These are phyloP conservation scores for Dactylellina sp. DNA, from an alignment of 2,329 filamentous ascomycete genomes.

Conservation along the genomic window DNA sequence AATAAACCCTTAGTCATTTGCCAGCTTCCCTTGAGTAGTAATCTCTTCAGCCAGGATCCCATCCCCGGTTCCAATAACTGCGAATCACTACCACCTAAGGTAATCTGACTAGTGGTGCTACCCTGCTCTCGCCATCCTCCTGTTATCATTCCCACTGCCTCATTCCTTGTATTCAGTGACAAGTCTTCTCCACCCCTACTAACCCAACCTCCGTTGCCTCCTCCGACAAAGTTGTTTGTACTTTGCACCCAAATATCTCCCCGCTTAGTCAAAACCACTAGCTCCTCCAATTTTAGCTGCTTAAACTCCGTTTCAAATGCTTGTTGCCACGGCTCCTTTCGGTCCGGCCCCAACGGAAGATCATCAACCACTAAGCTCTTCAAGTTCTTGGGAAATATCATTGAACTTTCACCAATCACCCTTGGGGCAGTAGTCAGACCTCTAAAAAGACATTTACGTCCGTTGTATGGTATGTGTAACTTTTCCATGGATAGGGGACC, in stretches of 20 bases:
- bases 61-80: slow-evolving; percentile 21
- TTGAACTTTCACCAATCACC: background rate
- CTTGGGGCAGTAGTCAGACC: slow-evolving; percentile 4
- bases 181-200: slow-evolving; percentile 35
- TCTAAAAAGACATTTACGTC: slow-evolving; percentile 46
- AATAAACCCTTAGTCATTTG: slow-evolving; percentile 38
- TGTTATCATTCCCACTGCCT: slow-evolving; percentile 39
- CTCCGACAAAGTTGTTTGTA: background rate
- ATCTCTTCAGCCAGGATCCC: slow-evolving; percentile 46
- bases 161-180: slow-evolving; percentile 44
- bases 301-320: slow-evolving; percentile 35
- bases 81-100: background rate
- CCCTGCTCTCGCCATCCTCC: background rate
- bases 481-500: slow-evolving; percentile 20
- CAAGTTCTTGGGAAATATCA: slow-evolving; percentile 49
- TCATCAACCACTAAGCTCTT: slow-evolving; percentile 50
- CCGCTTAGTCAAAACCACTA: slow-evolving; percentile 41
- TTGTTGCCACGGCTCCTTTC: slow-evolving; percentile 49
- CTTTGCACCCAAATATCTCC: slow-evolving; percentile 43
- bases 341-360: slow-evolving; percentile 32
- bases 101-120: background rate
- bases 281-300: slow-evolving; percentile 39
- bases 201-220: background rate
- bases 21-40: slow-evolving; percentile 51
- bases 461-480: slow-evolving; percentile 47